These are phyloP conservation scores for Tetracladium setigerum DNA, from an alignment of 495 filamentous ascomycete genomes.

Conservation along the genomic window DNA sequence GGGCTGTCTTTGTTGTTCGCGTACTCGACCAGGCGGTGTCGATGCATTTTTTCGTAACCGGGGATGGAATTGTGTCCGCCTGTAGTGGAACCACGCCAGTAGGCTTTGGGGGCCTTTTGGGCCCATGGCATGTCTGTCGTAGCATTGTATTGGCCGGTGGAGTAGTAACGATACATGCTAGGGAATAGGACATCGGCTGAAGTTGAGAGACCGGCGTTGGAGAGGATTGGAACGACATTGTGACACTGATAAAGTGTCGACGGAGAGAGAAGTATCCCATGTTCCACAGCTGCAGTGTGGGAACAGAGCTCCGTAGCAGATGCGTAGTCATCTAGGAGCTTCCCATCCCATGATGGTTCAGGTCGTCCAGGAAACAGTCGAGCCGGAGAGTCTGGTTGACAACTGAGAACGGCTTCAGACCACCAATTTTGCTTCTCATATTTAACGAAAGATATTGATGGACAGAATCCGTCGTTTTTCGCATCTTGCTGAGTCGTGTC, in stretches of 20 bases:
- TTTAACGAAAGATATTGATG: too few relatives aligned
- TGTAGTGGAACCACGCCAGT: constrained; percentile 61
- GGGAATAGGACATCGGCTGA: constrained; percentile 6
- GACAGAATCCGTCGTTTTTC: too few relatives aligned
- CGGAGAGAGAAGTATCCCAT: constrained; percentile 4
- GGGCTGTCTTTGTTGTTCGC: constrained; percentile 38
- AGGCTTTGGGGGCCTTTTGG: constrained; percentile 41
- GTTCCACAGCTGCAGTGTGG: background rate
- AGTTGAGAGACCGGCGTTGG: background rate
- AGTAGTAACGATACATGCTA: constrained; percentile 1
- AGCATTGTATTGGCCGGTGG: background rate
- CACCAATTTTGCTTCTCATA: too few relatives aligned
- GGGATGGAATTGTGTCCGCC: constrained; percentile 51
- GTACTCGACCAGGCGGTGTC: constrained; percentile 62
- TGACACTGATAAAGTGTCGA: background rate
- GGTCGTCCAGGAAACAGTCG: too few relatives aligned
- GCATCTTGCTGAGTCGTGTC: too few relatives aligned
- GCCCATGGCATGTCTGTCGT: constrained; percentile 33
- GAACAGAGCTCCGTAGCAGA: too few relatives aligned
- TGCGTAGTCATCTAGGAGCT: too few relatives aligned
- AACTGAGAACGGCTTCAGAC: too few relatives aligned
- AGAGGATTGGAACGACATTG: background rate
- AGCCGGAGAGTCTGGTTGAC: too few relatives aligned
- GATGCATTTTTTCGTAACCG: constrained; percentile 59
- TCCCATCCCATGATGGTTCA: too few relatives aligned